Conservation (phyloP, 148 eudicot genomes). For the Persicaria tinctoria region DNA sequence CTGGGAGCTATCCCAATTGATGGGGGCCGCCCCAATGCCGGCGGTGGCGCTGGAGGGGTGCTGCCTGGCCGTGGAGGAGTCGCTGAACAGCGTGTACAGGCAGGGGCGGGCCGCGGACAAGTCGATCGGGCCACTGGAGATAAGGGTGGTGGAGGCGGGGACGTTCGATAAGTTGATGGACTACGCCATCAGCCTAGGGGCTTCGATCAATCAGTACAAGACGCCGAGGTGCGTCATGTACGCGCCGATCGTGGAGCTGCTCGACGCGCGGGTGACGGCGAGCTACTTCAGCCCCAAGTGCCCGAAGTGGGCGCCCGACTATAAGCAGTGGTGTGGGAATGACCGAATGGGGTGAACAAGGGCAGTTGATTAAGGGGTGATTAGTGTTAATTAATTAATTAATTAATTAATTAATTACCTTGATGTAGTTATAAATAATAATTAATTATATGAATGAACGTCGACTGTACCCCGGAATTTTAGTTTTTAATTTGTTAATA, state of each 20-base stretch:
- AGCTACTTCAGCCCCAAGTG: constrained; percentile 76
- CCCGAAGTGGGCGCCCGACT: constrained; percentile 83
- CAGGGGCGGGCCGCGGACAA: constrained; percentile 67
- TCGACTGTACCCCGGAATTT: too few relatives aligned
- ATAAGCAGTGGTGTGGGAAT: constrained; percentile 59
- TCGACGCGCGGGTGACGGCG: constrained; percentile 55
- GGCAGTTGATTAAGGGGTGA: constrained; percentile 21
- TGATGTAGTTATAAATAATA: too few relatives aligned
- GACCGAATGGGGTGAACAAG: constrained; percentile 26
- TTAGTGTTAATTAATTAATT: constrained; percentile 6
- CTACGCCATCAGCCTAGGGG: constrained; percentile 78
- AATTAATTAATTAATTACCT: not conserved
- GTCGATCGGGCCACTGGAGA: constrained; percentile 69
- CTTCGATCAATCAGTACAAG: constrained; percentile 90
- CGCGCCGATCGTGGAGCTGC: constrained; percentile 72
- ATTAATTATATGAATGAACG: too few relatives aligned
- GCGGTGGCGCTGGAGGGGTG: constrained; percentile 55
- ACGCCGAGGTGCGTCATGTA: constrained; percentile 86
- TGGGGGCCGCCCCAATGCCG: constrained; percentile 39
- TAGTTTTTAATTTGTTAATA: too few relatives aligned
- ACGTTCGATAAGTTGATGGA: constrained; percentile 79
- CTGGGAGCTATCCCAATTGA: constrained; percentile 49
- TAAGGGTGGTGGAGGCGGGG: constrained; percentile 57
- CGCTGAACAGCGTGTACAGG: constrained; percentile 60
- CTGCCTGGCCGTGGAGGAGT: constrained; percentile 57